phyloP scores from a whole-genome alignment of 2,329 filamentous ascomycete genomes.

The Lasiodiplodia theobromae region DNA sequence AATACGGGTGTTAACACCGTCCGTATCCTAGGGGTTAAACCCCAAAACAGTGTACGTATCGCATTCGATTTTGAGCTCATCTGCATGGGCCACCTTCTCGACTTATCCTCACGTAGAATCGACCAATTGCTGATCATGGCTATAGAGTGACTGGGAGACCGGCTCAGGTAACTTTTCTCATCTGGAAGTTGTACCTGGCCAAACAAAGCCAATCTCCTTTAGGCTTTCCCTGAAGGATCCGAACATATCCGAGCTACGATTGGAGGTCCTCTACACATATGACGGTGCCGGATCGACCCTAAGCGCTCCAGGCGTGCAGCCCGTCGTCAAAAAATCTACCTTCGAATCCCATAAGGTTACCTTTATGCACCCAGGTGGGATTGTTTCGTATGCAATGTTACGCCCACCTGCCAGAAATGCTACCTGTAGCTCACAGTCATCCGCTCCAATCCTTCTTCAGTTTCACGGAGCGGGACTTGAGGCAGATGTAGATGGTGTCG shows the following conservation, averaged over 20 bases:
- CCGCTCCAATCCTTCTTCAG: constrained; percentile 57
- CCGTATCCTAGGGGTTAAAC: constrained; percentile 43
- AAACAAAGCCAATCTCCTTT: constrained; percentile 52
- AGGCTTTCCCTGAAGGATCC: constrained; percentile 36
- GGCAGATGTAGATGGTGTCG: constrained; percentile 55
- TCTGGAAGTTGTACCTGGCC: constrained; percentile 41
- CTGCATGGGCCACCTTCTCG: background rate
- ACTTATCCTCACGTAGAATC: background rate
- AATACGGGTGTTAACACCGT: constrained; percentile 52
- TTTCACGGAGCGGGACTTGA: constrained; percentile 66
- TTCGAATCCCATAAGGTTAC: constrained; percentile 61
- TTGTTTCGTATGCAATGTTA: constrained; percentile 64
- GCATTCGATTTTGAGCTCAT: background rate
- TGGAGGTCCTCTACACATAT: constrained; percentile 39
- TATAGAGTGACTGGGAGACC: constrained; percentile 1
- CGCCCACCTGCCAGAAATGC: constrained; percentile 58
- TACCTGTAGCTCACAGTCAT: constrained; percentile 37
- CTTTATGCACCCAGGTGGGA: constrained; percentile 60
- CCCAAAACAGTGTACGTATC: constrained; percentile 24
- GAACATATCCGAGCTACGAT: constrained; percentile 39
- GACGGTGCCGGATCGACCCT: constrained; percentile 1
- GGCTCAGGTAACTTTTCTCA: background rate
- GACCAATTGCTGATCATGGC: background rate
- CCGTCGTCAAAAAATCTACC: constrained; percentile 31
- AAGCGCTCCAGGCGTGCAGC: constrained; percentile 32